Evolutionary conservation across 169 alveolate genomes (phyloP).

Genomic region (Theileria annulata): DNA sequence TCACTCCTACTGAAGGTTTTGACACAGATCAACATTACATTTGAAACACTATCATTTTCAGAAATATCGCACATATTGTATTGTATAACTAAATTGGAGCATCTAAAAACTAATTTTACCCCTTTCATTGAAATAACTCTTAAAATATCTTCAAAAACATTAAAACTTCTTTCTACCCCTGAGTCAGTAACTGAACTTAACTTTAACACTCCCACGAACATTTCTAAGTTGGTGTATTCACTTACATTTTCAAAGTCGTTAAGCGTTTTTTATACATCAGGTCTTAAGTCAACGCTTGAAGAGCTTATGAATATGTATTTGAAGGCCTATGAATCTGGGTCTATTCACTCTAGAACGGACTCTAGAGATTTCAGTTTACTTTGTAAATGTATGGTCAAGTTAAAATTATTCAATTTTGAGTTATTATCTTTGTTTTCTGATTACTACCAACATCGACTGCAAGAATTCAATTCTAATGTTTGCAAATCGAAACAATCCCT

Average conservation of each 20-base stretch:
- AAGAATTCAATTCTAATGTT: not conserved
- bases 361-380: constrained; percentile 36
- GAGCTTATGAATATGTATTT: not conserved
- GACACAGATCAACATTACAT: constrained; percentile 16
- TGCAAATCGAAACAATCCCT: not conserved
- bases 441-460: constrained; percentile 1
- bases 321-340: not conserved
- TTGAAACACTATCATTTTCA: constrained; percentile 36
- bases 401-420: constrained; percentile 14
- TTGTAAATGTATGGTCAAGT: constrained; percentile 27
- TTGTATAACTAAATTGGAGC: constrained; percentile 4
- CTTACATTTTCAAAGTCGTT: not conserved
- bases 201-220: not conserved
- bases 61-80: constrained; percentile 35
- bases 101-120: not conserved
- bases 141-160: not conserved
- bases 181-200: not conserved
- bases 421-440: constrained; percentile 12
- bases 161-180: not conserved
- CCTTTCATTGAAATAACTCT: not conserved
- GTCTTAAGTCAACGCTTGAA: not conserved
- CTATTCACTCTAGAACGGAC: not conserved
- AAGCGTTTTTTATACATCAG: not conserved
- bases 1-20: constrained; percentile 26
- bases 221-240: constrained; percentile 3